Conservation (phyloP, 1,284 basidiomycete genomes). For the Pyrrhoderma lamaoense region DNA sequence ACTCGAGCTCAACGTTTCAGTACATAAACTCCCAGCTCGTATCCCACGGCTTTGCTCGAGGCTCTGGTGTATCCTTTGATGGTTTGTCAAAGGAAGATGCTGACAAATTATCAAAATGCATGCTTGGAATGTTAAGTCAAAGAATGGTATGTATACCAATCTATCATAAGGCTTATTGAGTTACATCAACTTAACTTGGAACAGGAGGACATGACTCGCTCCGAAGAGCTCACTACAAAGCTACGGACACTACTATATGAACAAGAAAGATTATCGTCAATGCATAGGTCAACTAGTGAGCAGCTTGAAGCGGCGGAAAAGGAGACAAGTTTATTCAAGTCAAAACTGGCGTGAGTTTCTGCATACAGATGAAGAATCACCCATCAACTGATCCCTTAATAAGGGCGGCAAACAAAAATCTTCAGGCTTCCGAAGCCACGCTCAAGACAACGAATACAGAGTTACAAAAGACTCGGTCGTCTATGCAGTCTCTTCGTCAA, state of each 20-base stretch:
- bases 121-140: conserved; percentile 73
- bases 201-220: conserved; percentile 74
- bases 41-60: conserved; percentile 68
- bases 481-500: conserved; percentile 57
- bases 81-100: conserved; percentile 50
- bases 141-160: conserved; percentile 56
- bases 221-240: conserved; percentile 71
- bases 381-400: neutral
- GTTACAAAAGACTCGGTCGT: conserved; percentile 57
- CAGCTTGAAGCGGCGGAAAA: conserved; percentile 62
- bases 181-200: conserved; percentile 8
- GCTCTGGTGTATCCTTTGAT: conserved; percentile 57
- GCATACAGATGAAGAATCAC: neutral
- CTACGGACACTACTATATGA: conserved; percentile 77
- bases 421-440: conserved; percentile 52
- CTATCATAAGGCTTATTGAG: neutral
- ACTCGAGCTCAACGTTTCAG: conserved; percentile 49
- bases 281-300: conserved; percentile 51
- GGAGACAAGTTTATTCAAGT: conserved; percentile 67
- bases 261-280: conserved; percentile 64
- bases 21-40: conserved; percentile 74
- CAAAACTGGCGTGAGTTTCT: conserved; percentile 54
- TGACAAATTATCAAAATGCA: conserved; percentile 66
- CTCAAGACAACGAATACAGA: conserved; percentile 64
- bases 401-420: conserved; percentile 46